A percentile compares a stretch with the other conserved stretches of the same genome.
Evolutionary conservation across 192 early-diverging fungal species (phyloP).

Genomic region (Backusella morwellensis): DNA sequence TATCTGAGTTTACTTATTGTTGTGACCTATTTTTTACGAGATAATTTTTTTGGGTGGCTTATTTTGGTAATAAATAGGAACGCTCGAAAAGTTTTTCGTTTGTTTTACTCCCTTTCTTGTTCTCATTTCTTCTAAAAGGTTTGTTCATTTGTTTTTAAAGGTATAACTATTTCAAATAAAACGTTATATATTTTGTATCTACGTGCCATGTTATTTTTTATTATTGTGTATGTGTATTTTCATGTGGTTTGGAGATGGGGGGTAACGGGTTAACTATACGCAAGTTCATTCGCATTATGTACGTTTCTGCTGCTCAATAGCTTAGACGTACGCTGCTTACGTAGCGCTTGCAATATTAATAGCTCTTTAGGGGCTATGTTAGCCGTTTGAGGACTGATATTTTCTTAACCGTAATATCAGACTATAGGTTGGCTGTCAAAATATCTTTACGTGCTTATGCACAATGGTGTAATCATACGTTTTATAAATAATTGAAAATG

Average conservation of each 20-base stretch:
- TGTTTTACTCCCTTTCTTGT: not conserved
- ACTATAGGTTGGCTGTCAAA: slow-evolving; percentile 19
- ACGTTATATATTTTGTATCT: not conserved
- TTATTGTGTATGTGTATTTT: not conserved
- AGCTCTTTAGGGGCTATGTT: not conserved
- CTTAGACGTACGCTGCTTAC: slow-evolving; percentile 7
- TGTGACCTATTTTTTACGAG: slow-evolving; percentile 1
- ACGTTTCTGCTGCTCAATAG: slow-evolving; percentile 12
- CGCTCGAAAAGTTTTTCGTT: not conserved
- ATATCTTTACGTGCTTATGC: not conserved
- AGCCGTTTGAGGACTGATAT: slow-evolving; percentile 12
- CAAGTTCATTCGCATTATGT: slow-evolving; percentile 17
- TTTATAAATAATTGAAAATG: slow-evolving; percentile 2
- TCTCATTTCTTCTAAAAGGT: not conserved
- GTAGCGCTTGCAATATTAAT: slow-evolving; percentile 18
- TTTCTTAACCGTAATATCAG: slow-evolving; percentile 3
- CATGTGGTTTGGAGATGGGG: not conserved
- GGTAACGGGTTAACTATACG: not conserved
- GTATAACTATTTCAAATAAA: not conserved
- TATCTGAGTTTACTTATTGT: not conserved
- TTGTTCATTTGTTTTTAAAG: not conserved
- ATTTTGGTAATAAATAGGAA: not conserved
- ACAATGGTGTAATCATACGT: not conserved
- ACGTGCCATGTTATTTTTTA: not conserved
- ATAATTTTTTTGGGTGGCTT: not conserved